phyloP scores from a whole-genome alignment of 2,329 filamentous ascomycete genomes.

The Stachybotrys chartarum region DNA sequence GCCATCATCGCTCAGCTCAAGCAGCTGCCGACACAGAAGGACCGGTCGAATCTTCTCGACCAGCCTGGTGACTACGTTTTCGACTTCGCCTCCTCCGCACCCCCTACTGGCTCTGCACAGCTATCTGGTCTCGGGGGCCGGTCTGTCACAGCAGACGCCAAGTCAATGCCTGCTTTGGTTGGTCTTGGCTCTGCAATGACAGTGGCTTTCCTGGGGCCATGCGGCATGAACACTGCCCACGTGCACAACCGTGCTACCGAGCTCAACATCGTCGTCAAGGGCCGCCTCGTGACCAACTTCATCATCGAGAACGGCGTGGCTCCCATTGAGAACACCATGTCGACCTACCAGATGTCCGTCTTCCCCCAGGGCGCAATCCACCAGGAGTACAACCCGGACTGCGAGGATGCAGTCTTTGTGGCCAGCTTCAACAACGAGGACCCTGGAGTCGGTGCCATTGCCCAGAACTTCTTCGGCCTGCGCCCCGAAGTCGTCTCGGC shows the following conservation, averaged over 20 bases:
- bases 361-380: constrained; percentile 44
- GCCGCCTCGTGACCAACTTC: constrained; percentile 36
- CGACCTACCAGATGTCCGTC: constrained; percentile 35
- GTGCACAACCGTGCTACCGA: constrained; percentile 40
- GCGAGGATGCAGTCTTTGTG: constrained; percentile 38
- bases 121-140: constrained; percentile 26
- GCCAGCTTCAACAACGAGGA: constrained; percentile 39
- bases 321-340: constrained; percentile 29
- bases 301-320: constrained; percentile 33
- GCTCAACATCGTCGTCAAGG: constrained; percentile 38
- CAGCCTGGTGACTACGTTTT: constrained; percentile 32
- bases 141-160: constrained; percentile 32
- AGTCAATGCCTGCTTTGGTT: constrained; percentile 43
- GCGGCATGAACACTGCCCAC: constrained; percentile 44
- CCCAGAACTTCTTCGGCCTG: constrained; percentile 39
- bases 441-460: constrained; percentile 36
- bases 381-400: constrained; percentile 44
- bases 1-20: constrained; percentile 20
- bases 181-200: constrained; percentile 38
- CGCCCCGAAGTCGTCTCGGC: constrained; percentile 27
- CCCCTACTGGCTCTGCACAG: constrained; percentile 6
- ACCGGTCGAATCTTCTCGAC: constrained; percentile 23
- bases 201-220: constrained; percentile 40
- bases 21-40: constrained; percentile 19
- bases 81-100: constrained; percentile 26